Evolutionary conservation across 352 stramenopile species (phyloP).

Genomic region (Albugo candida): DNA sequence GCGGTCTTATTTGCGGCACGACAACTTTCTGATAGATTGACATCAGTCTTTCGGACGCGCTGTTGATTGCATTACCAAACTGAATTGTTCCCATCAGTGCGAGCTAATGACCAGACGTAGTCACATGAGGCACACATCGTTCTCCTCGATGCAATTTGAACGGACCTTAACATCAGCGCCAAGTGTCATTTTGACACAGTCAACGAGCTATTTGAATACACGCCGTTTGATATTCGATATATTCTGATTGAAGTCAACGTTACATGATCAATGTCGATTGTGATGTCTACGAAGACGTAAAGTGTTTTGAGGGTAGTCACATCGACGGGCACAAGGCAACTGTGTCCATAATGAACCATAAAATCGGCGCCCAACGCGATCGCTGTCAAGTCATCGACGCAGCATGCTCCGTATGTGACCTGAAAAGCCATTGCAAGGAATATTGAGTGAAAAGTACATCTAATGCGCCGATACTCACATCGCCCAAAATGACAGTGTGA

Average conservation of each 20-base stretch:
- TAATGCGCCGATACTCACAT: slow-evolving; percentile 56
- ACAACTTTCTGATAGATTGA: slow-evolving; percentile 64
- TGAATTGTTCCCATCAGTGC: slow-evolving; percentile 92
- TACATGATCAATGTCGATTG: slow-evolving; percentile 93
- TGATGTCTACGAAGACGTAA: slow-evolving; percentile 99
- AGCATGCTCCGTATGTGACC: slow-evolving; percentile 98
- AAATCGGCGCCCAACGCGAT: slow-evolving; percentile 90
- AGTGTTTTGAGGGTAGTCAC: slow-evolving; percentile 91
- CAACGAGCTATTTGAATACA: slow-evolving; percentile 50
- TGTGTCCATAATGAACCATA: slow-evolving; percentile 99
- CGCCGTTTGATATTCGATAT: neutral
- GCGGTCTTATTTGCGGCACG: slow-evolving; percentile 92
- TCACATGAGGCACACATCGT: neutral
- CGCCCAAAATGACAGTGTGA: slow-evolving; percentile 89
- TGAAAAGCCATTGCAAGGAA: slow-evolving; percentile 5
- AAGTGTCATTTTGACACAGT: slow-evolving; percentile 89
- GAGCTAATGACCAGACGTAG: slow-evolving; percentile 21
- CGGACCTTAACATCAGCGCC: slow-evolving; percentile 40
- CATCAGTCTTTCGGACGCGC: slow-evolving; percentile 48
- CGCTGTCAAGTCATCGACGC: slow-evolving; percentile 95
- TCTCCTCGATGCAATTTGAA: neutral
- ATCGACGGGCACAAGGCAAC: slow-evolving; percentile 95
- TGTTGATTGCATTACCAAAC: slow-evolving; percentile 84
- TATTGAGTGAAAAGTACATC: neutral
- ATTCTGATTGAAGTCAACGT: neutral